These are phyloP conservation scores for Colletotrichum tropicicola DNA, from an alignment of 2,329 filamentous ascomycete species.

Conservation along the genomic window DNA sequence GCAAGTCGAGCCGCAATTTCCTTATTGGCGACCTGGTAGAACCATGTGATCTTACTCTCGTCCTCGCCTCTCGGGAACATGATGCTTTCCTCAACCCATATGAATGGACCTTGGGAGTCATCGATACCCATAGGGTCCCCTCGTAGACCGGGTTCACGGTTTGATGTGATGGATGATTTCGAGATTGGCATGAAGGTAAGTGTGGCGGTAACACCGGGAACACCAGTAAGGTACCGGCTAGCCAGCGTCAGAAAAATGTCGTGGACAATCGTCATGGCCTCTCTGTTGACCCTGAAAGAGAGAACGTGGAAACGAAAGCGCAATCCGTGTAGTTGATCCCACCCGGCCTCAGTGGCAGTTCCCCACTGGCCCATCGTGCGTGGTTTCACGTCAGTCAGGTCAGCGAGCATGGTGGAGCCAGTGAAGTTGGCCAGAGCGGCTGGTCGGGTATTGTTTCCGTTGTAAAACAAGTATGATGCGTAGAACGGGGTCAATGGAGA, in stretches of 20 bases:
- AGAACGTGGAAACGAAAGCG: not conserved
- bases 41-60: not conserved
- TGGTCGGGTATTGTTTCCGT: not conserved
- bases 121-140: conserved; percentile 3
- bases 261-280: not conserved
- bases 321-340: not conserved
- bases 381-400: not conserved
- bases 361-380: not conserved
- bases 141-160: not conserved
- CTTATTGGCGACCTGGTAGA: not conserved
- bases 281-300: not conserved
- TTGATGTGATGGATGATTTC: not conserved
- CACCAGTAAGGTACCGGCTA: not conserved
- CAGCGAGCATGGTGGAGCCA: not conserved
- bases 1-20: not conserved
- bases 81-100: not conserved
- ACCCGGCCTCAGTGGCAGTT: not conserved
- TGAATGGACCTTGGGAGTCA: not conserved
- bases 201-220: not conserved
- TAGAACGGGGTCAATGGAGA: not conserved
- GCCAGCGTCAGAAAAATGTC: not conserved
- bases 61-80: not conserved
- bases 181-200: conserved; percentile 5
- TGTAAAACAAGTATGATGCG: conserved; percentile 13
- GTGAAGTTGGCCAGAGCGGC: not conserved